These are phyloP conservation scores for Fusarium goolgardi DNA, from an alignment of 2,329 filamentous ascomycete genomes.

Conservation along the genomic window DNA sequence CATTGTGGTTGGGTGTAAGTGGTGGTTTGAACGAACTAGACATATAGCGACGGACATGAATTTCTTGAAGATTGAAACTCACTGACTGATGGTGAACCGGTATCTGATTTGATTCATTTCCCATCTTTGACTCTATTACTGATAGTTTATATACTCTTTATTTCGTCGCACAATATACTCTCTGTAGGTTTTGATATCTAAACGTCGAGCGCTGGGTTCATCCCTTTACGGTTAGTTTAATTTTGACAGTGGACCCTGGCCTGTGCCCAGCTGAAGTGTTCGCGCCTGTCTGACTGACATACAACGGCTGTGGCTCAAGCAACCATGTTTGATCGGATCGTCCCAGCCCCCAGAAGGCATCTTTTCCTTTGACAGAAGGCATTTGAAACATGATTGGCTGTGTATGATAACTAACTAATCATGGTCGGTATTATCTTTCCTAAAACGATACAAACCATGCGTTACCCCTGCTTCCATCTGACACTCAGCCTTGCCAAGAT, in stretches of 20 bases:
- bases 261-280: conserved; percentile 5
- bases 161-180: background rate
- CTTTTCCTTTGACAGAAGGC: background rate
- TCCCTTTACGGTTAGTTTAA: background rate
- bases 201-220: background rate
- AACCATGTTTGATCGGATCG: background rate
- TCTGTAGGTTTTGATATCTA: background rate
- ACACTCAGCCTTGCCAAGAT: background rate
- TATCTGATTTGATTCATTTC: background rate
- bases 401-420: background rate
- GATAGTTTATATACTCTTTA: background rate
- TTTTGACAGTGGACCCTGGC: background rate
- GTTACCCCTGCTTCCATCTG: conserved; percentile 1
- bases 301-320: background rate
- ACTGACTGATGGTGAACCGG: background rate
- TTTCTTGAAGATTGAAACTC: background rate
- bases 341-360: background rate
- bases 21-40: background rate
- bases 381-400: background rate
- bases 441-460: background rate
- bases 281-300: conserved; percentile 3
- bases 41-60: background rate
- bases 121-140: background rate
- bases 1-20: conserved; percentile 1
- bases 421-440: background rate